Evolutionary conservation across 352 stramenopile genomes (phyloP), one percentile per base, ranked within the genome.

Genomic region (Phytophthora boehmeriae): DNA sequence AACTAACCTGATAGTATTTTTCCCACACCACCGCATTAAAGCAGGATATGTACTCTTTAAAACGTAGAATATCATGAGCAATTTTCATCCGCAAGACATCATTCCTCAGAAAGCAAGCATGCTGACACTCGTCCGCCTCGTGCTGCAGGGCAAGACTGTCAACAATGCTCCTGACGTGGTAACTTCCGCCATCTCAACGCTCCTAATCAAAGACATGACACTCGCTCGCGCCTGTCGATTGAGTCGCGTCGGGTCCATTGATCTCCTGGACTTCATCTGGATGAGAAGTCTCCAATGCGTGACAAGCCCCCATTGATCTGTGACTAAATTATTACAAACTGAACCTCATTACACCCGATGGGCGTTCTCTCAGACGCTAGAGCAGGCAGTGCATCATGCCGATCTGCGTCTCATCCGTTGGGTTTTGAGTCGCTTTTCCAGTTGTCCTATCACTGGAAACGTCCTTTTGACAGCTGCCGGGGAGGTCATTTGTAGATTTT

Each of bases 371-470:
- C 32, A 52, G n/a, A 25, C 45, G 4, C n/a, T 55, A 9, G 8
- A 22, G 10, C 22, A 35, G 6, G 54, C 54, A n/a, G 45, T 44
- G 27, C 25, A 28, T 9, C 16, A 30, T 4, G 22, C 32, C 30
- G 56, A 64, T 30, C 25, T 58, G 13, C 14, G 44, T 1, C 17
- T 58, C 13, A 23, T 64, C 30, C 27, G 27, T 8, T 64, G 56
- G 47, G 14, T 57, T 5, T 30, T 64, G 11, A 25, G 4, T 4
- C 56, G 45, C 23, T 56, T 63, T 32, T 22, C 14, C 17, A 23
- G 30, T 16, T 48, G 83, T 95, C 6, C 88, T 87, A 64, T 95
- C 81, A 16, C 90, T 93, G 61, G 98, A 99, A 16, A 98, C 13
- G 38, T 44, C 13, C 38, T 44, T n/a, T n/a, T n/a, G n/a, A n/a